phyloP scores from a whole-genome alignment of 441 rosid species.

The Brassica balearica region DNA sequence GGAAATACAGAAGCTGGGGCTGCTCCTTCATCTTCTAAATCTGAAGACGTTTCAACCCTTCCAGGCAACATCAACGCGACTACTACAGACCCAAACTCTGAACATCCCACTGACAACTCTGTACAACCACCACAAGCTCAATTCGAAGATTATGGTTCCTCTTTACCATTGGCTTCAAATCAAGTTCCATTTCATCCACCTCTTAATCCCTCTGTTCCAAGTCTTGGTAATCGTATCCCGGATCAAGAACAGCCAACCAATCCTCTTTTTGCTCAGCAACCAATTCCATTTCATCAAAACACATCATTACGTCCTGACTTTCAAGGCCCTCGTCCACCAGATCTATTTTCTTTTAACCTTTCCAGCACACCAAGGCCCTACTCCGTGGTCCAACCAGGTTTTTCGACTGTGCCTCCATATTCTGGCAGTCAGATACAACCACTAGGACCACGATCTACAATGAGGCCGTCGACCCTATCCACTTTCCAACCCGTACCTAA shows the following conservation, averaged over 20 bases:
- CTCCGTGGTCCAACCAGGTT: conserved; percentile 46
- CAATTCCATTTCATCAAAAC: conserved; percentile 50
- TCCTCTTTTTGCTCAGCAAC: conserved; percentile 58
- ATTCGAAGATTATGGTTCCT: conserved; percentile 56
- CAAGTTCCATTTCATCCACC: conserved; percentile 48
- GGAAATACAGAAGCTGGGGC: conserved; percentile 57
- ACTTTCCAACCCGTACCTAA: conserved; percentile 49
- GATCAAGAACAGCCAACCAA: conserved; percentile 47
- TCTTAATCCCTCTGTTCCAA: conserved; percentile 51
- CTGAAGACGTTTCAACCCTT: conserved; percentile 51
- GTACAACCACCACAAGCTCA: conserved; percentile 58
- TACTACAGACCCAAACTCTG: conserved; percentile 44
- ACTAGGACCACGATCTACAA: conserved; percentile 43
- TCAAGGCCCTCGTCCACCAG: conserved; percentile 50
- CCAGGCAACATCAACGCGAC: conserved; percentile 43
- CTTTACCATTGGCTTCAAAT: conserved; percentile 46
- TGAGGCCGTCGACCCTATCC: conserved; percentile 49
- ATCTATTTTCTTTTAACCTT: conserved; percentile 47
- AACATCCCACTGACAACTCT: conserved; percentile 42
- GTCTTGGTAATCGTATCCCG: conserved; percentile 44
- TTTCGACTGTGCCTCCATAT: conserved; percentile 41
- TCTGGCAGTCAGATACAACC: conserved; percentile 52
- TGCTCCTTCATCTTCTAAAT: conserved; percentile 39
- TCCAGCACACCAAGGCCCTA: conserved; percentile 51
- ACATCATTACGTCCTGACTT: conserved; percentile 48